Percentiles rank a stretch among this genome's conserved stretches.
Conservation (phyloP, 164 flowering plant genomes). For the Vitis rupestris region DNA sequence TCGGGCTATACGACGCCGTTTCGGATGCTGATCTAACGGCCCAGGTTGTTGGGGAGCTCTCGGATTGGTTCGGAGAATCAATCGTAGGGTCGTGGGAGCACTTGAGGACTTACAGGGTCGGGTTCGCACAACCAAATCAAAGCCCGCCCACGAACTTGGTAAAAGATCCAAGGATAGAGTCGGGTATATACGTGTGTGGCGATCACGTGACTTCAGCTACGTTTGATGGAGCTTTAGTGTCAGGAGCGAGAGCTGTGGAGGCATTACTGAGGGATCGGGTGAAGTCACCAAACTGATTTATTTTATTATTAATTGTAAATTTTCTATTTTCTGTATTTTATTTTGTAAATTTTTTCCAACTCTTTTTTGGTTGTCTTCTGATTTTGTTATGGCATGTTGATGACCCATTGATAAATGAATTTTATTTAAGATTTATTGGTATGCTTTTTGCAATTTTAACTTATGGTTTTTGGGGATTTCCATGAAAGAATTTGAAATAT, state of each 20-base stretch:
- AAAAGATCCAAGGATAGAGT: slow-evolving; percentile 44
- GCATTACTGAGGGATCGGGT: slow-evolving; percentile 56
- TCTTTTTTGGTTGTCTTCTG: too few relatives aligned
- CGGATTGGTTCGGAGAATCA: slow-evolving; percentile 65
- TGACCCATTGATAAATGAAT: too few relatives aligned
- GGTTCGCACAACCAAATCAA: slow-evolving; percentile 90
- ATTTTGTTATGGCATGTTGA: too few relatives aligned
- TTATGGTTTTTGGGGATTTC: too few relatives aligned
- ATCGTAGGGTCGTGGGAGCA: slow-evolving; percentile 65
- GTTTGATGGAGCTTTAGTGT: slow-evolving; percentile 91
- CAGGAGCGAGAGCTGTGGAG: slow-evolving; percentile 84
- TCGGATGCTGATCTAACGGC: slow-evolving; percentile 61
- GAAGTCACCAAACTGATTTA: too few relatives aligned
- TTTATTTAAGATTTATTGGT: too few relatives aligned
- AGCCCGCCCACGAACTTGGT: slow-evolving; percentile 70
- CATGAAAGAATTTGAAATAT: too few relatives aligned
- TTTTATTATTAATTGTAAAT: too few relatives aligned
- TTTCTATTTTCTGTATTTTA: too few relatives aligned
- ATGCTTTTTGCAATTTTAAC: too few relatives aligned
- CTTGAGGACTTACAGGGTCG: slow-evolving; percentile 67
- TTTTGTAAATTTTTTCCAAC: too few relatives aligned
- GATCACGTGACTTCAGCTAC: slow-evolving; percentile 81
- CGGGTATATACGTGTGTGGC: slow-evolving; percentile 75
- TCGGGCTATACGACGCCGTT: slow-evolving; percentile 55
- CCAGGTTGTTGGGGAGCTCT: slow-evolving; percentile 56